phyloP scores from a whole-genome alignment of 352 stramenopile species.

The Phytophthora pluvialis region DNA sequence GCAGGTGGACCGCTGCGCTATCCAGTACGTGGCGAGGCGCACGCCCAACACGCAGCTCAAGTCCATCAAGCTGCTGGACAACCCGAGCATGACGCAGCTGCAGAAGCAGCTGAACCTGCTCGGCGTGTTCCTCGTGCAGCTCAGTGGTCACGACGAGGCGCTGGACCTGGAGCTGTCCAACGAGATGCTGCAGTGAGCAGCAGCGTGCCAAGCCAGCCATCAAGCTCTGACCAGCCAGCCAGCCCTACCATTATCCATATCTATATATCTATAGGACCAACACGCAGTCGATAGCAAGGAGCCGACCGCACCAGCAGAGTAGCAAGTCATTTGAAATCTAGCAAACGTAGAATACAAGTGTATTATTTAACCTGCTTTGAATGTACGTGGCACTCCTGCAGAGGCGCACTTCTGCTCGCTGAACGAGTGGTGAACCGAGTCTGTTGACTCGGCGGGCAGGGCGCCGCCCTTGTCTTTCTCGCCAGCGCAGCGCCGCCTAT shows the following conservation, averaged over 20 bases:
- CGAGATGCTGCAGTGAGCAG: slow-evolving; percentile 65
- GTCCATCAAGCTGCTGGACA: slow-evolving; percentile 82
- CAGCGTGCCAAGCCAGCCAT: slow-evolving; percentile 2
- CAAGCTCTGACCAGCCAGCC: neutral
- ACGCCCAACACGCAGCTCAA: slow-evolving; percentile 65
- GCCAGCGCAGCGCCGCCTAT: slow-evolving; percentile 18
- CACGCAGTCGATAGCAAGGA: slow-evolving; percentile 10
- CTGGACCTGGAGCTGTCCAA: slow-evolving; percentile 80
- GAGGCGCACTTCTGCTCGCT: slow-evolving; percentile 2
- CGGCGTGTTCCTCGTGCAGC: slow-evolving; percentile 64
- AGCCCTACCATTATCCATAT: slow-evolving; percentile 25
- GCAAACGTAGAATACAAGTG: slow-evolving; percentile 29
- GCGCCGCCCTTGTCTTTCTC: slow-evolving; percentile 21
- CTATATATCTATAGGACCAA: slow-evolving; percentile 38
- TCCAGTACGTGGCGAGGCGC: slow-evolving; percentile 67
- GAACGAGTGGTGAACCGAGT: slow-evolving; percentile 9
- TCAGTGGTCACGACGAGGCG: slow-evolving; percentile 62
- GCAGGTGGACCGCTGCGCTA: slow-evolving; percentile 68
- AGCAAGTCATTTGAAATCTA: slow-evolving; percentile 25
- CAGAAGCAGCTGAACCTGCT: slow-evolving; percentile 75
- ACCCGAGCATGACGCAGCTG: slow-evolving; percentile 76
- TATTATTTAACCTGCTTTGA: slow-evolving; percentile 22
- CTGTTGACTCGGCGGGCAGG: slow-evolving; percentile 1
- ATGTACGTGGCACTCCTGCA: neutral
- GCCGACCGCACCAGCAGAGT: slow-evolving; percentile 4